Evolutionary conservation across 371 early-diverging fungal species (phyloP), one percentile per base, ranked within the genome.

Genomic region (Coemansia sp.): DNA sequence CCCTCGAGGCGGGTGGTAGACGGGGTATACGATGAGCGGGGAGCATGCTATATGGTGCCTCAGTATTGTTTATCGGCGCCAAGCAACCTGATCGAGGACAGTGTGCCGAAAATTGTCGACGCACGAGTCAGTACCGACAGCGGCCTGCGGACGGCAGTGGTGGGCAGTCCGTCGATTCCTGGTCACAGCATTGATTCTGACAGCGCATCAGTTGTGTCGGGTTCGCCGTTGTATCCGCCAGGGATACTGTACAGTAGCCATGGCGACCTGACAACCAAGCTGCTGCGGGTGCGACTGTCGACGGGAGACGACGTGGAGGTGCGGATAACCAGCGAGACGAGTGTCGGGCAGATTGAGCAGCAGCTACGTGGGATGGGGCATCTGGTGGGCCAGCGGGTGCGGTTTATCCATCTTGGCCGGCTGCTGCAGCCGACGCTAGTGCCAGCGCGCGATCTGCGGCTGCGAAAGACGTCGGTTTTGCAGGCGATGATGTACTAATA

Each of bases 1-100:
- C 91, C 91, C 7, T 87, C 88, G 1, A 88, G 89, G 0, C 81
- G 83, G 30, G 77, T 86, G 3, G 65, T 78, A 0, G 87, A 91
- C 63, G 90, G 91, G 3, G 88, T 85, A 31, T 90, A 87, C 68
- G 91, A 90, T 70, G 87, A 86, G 59, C 81, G 83, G 5, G 91
- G 91, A 2, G 86, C 83, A 59, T 76, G 81, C 32, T 90, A 90
- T 65, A 73, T 70, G 8, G 81, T 90, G 34, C 89, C 90, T 5
- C 47, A 76, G 16, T 89, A 84, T 68, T 90, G 90, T 58, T 42
- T 90, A 26, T 78, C 82, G 2, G 77, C 80, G 42, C 90, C 90
- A 4, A 68, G 71, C 16, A 90, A 90, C 67, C 66, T 89, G 4
- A 55, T 79, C 1, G 58, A 39, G 14, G 76, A 68, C 16, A 16